Evolutionary conservation across 257 asterid genomes (phyloP), one percentile per base, ranked within the genome.

Genomic region (Solanum dulcamara): DNA sequence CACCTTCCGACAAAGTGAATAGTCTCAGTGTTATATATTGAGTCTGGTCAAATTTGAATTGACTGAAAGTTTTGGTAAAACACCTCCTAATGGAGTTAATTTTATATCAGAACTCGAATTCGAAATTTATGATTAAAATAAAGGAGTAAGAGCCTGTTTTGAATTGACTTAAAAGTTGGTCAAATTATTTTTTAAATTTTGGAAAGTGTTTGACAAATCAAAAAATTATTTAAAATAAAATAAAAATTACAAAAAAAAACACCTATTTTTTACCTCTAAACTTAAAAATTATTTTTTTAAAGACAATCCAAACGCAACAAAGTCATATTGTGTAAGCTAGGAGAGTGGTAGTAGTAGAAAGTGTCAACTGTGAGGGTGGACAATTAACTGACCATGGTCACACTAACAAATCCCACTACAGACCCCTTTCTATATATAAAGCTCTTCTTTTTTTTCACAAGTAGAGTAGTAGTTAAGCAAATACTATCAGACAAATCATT

Each of bases 381-480:
- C 38, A 35, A 8, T 62, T 64, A 22, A 26, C 38, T 35, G 88
- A 90, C 85, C 90, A 67, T 62, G 85, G 91, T 92, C 38, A 83
- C 81, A 64, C 66, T 86, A 90, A 68, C 89, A 84, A 55, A 85
- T 13, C 86, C 85, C 84, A 40, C 40, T 72, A 10, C 53, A 40
- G 24, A 10, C 24, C 10, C 83, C 75, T 15, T 55, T n/a, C n/a
- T n/a, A n/a, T 88, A 91, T 91, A 90, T 87, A 89, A 84, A 37
- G 62, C 71, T 64, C 81, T 6, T 28, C 46, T 28, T n/a, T 4
- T 26, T 84, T 80, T 38, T 83, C n/a, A n/a, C n/a, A n/a, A n/a
- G n/a, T n/a, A n/a, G n/a, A n/a, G n/a, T 42, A 17, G 9, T 60
- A 40, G 44, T 20, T 12, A 7, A 71, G 70, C 57, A 24, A 81